Evolutionary conservation across 305 asterid genomes (phyloP).

Genomic region (Andrographis paniculata): DNA sequence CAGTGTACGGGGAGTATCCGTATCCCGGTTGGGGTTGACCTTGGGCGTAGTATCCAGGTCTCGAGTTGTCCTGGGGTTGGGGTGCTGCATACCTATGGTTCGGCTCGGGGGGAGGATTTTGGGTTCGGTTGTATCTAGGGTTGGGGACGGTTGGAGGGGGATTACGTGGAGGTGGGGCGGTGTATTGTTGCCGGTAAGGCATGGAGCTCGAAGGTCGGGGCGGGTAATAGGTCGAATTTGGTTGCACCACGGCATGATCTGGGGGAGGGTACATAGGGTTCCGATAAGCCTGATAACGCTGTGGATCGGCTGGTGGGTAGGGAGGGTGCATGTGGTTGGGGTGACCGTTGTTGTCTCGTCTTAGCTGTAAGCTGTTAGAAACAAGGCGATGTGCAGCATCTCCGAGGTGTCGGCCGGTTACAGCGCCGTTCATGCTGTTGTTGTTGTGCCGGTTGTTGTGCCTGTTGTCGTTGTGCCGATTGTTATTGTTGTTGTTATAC

Average conservation of each 20-base stretch:
- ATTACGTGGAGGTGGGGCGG: conserved; percentile 22
- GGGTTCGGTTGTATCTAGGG: conserved; percentile 20
- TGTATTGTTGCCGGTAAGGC: conserved; percentile 24
- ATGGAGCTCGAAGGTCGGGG: conserved; percentile 11
- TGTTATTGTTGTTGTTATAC: no score
- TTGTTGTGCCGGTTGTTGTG: no score
- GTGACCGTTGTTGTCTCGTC: conserved; percentile 22
- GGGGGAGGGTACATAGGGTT: conserved; percentile 25
- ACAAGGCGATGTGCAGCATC: conserved; percentile 60
- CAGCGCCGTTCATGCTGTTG: no score
- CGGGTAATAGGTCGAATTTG: conserved; percentile 25
- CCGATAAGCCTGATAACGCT: conserved; percentile 22
- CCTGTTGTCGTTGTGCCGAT: no score
- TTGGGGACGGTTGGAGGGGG: no score
- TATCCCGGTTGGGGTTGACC: conserved; percentile 19
- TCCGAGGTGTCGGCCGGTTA: conserved; percentile 55
- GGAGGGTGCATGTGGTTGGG: conserved; percentile 18
- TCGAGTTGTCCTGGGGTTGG: conserved; percentile 16
- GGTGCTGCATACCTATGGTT: conserved; percentile 16
- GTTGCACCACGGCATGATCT: conserved; percentile 16
- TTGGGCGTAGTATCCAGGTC: conserved; percentile 27
- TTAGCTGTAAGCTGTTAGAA: conserved; percentile 40
- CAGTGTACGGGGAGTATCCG: conserved; percentile 24
- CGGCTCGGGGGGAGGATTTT: conserved; percentile 20
- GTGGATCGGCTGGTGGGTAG: conserved; percentile 22